Base-by-base conservation (phyloP, 2,329 filamentous ascomycete species). In the Myriosclerotinia duriaeana region DNA sequence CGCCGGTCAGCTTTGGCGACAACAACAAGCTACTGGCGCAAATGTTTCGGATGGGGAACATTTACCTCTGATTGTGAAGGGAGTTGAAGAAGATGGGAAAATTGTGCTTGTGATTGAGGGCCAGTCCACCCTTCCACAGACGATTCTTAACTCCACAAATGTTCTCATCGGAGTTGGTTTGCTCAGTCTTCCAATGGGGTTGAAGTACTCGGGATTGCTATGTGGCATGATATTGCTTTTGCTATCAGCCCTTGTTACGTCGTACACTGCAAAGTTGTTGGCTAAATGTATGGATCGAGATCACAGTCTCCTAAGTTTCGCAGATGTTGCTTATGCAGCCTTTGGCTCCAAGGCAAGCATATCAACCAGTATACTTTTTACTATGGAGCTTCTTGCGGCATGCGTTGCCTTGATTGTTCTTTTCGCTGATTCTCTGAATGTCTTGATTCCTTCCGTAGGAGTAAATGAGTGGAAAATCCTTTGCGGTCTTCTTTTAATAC, bases 101-200 rank as follows among this genome's bases (percentile, higher is more conserved):
- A 85, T 94, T 58, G 87, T 97, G 66, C 85, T 94, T 72, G 85
- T 94, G 2, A 88, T 97, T 2, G 90, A 96, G 69, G 94, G 94
- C 50, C 93, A 96, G 79, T 96, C 92, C n/a, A 99, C 94, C 0
- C 83, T 98, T 20, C 93, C 93, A 0, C 94, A 98, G 80, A 98
- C 94, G 8, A 85, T 97, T 69, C 96, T 98, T 82, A 99, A 99
- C 79, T 96, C 92, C 3, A 94, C 64, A 38, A 84, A 83, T 70
- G 92, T 96, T 61, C 81, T 97, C 67, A 94, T 97, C 69, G 93
- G 93, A 20, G 89, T 99, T 40, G 94, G 94, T 0, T 80, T 99
- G 40, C 83, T 99, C 61, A 96, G 92, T 77, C 81, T 99, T 64
- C 95, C 94, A 7, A 84, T 98, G 75, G 94, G 91, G 7, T 82